These are phyloP conservation scores for Scheffersomyces segobiensis DNA, from an alignment of 1,139 yeast genomes.

Conservation along the genomic window DNA sequence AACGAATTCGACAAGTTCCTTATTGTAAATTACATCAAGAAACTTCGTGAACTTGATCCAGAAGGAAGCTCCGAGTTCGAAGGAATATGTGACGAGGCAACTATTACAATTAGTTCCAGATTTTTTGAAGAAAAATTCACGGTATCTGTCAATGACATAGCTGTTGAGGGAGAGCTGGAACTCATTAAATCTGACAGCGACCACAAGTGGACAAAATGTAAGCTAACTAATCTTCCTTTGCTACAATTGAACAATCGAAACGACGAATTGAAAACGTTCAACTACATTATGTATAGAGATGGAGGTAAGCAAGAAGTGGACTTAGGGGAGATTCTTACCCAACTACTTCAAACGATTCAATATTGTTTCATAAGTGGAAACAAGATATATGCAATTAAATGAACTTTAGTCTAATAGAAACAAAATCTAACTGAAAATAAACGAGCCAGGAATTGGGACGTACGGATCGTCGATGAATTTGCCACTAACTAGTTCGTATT, in stretches of 20 bases:
- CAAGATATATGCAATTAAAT: conserved; percentile 19
- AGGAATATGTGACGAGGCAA: conserved; percentile 17
- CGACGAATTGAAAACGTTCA: conserved; percentile 35
- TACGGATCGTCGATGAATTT: conserved; percentile 21
- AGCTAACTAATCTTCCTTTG: conserved; percentile 38
- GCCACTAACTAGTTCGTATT: conserved; percentile 13
- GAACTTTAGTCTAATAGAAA: conserved; percentile 2
- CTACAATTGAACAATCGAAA: conserved; percentile 32
- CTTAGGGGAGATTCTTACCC: conserved; percentile 13
- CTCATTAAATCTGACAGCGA: conserved; percentile 27
- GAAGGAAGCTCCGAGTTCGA: conserved; percentile 1
- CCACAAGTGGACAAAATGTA: conserved; percentile 43
- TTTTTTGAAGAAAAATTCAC: conserved; percentile 30
- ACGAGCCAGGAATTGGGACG: conserved; percentile 18
- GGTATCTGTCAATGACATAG: conserved; percentile 12
- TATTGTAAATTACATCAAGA: conserved; percentile 21
- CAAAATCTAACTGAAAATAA: conserved; percentile 8
- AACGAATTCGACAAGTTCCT: conserved; percentile 29
- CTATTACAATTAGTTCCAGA: conserved; percentile 25
- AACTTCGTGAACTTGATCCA: conserved; percentile 9
- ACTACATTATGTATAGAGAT: conserved; percentile 22
- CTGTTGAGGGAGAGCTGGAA: conserved; percentile 14
- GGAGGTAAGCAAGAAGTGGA: neutral
- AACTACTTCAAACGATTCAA: conserved; percentile 19
- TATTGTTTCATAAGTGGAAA: conserved; percentile 38